Conservation (phyloP, 2,329 filamentous ascomycete genomes). For the Pseudocercospora crystallina region DNA sequence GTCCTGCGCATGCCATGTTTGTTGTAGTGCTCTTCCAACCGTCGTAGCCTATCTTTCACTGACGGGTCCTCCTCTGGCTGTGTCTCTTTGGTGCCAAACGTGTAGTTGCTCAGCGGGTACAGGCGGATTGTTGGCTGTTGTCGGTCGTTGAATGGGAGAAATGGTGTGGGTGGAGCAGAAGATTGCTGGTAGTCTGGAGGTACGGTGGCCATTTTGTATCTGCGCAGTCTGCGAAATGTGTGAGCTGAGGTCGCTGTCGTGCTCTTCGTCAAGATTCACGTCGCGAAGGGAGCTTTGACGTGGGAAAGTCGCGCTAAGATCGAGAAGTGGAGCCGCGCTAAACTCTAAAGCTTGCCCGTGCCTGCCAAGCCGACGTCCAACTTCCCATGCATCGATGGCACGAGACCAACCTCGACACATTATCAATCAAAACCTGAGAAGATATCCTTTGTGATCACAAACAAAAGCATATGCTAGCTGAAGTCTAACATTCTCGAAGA, state of each 20-base stretch:
- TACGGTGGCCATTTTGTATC: conserved; percentile 30
- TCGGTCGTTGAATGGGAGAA: conserved; percentile 75
- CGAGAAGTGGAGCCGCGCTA: no score
- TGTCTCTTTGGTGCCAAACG: conserved; percentile 96
- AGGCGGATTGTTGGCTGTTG: conserved; percentile 82
- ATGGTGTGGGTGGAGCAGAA: conserved; percentile 23
- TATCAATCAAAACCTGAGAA: neutral
- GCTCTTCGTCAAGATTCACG: neutral
- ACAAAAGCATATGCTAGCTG: no score
- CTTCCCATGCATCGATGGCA: neutral
- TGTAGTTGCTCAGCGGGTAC: conserved; percentile 97
- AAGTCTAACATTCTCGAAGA: neutral
- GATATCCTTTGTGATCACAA: no score
- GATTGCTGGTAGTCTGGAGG: conserved; percentile 30
- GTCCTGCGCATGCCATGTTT: conserved; percentile 94
- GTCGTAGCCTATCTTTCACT: conserved; percentile 85
- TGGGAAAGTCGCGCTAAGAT: no score
- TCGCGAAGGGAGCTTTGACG: no score
- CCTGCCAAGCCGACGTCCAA: no score
- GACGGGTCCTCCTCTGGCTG: conserved; percentile 98
- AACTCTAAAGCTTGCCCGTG: no score
- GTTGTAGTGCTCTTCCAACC: conserved; percentile 92
- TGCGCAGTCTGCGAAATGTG: neutral
- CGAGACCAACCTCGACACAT: neutral
- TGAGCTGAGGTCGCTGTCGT: neutral